Evolutionary conservation across 2,329 filamentous ascomycete genomes (phyloP).

Genomic region (Penicillium sp.): DNA sequence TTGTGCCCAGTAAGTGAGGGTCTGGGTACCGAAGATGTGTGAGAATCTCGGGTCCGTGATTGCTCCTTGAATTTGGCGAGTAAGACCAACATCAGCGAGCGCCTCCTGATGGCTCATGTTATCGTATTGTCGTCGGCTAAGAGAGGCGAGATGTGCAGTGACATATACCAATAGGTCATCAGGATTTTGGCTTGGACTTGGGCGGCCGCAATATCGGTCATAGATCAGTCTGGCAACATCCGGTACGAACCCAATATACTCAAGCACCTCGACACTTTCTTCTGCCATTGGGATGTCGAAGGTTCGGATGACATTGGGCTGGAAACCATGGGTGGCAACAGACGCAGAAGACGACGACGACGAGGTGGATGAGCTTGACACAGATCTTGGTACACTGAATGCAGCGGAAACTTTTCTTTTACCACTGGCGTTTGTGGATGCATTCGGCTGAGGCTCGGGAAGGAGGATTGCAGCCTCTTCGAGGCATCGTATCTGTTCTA

Average conservation of each 20-base stretch:
- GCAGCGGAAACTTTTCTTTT: not conserved
- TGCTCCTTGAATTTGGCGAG: slow-evolving; percentile 1
- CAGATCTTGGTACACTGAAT: not conserved
- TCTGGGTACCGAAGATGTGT: not conserved
- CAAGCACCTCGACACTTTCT: slow-evolving; percentile 9
- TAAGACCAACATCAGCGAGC: not conserved
- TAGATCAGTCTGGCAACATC: slow-evolving; percentile 9
- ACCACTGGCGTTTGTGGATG: not conserved
- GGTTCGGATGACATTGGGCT: not conserved
- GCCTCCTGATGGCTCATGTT: not conserved
- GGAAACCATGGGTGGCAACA: not conserved
- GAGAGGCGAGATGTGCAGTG: not conserved
- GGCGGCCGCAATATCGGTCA: slow-evolving; percentile 2
- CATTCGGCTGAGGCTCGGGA: not conserved
- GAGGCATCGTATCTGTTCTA: not conserved
- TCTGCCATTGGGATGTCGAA: not conserved
- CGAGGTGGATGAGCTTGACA: not conserved
- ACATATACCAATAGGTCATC: slow-evolving; percentile 7
- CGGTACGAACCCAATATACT: slow-evolving; percentile 5
- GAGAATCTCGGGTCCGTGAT: slow-evolving; percentile 1
- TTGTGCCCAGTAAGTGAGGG: not conserved
- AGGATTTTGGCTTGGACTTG: not conserved
- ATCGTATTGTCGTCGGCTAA: not conserved
- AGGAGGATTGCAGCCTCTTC: not conserved
- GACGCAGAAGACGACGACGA: not conserved